These are phyloP conservation scores for Penicillium subrubescens DNA, from an alignment of 495 filamentous ascomycete genomes.

Conservation along the genomic window DNA sequence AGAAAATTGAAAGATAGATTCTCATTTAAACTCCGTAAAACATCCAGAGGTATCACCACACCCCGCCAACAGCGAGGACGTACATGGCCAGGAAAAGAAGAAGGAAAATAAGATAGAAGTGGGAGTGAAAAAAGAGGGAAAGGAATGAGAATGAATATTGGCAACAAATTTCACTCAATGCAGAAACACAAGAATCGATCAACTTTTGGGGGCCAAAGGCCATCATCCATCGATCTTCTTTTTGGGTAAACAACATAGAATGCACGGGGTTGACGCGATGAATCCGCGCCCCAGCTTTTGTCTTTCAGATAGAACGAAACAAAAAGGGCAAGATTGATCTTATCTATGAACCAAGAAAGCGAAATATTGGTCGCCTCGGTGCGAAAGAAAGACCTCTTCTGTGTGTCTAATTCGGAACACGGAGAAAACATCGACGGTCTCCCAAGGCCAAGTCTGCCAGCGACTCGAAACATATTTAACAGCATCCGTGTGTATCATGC, in stretches of 20 bases:
- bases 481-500: slow-evolving; percentile 33
- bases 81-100: slow-evolving; percentile 18
- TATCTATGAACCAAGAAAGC: slow-evolving; percentile 1
- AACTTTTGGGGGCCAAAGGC: slow-evolving; percentile 19
- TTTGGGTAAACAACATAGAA: slow-evolving; percentile 12
- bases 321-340: slow-evolving; percentile 6
- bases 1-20: neutral
- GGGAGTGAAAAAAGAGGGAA: slow-evolving; percentile 3
- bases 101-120: slow-evolving; percentile 3
- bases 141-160: slow-evolving; percentile 7
- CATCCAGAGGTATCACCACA: slow-evolving; percentile 25
- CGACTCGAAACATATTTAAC: slow-evolving; percentile 26
- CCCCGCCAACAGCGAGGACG: slow-evolving; percentile 5
- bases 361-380: neutral
- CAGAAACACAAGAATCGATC: slow-evolving; percentile 17
- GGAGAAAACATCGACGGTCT: slow-evolving; percentile 10
- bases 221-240: slow-evolving; percentile 17
- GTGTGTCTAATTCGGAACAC: neutral
- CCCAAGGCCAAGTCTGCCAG: slow-evolving; percentile 30
- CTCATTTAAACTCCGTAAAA: slow-evolving; percentile 20
- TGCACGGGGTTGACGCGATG: slow-evolving; percentile 3
- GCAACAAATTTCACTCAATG: slow-evolving; percentile 17
- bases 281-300: neutral
- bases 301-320: slow-evolving; percentile 1
- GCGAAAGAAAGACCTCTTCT: slow-evolving; percentile 2